Base-by-base conservation (phyloP, 83 land plant genomes). In the Diphasiastrum complanatum region DNA sequence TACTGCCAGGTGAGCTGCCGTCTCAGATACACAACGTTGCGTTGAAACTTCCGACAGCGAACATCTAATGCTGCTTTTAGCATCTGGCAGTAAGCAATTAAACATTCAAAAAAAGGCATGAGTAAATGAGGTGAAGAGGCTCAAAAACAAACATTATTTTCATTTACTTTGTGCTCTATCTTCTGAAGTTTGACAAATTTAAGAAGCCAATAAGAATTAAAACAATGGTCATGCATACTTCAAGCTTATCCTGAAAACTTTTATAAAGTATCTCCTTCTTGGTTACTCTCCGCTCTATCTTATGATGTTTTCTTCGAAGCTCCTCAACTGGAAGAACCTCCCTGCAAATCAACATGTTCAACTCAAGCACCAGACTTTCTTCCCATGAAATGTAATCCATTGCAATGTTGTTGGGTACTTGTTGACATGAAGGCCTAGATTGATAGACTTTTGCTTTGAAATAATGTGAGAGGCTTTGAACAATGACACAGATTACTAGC, bases 1-100 rank as follows among this genome's bases (percentile, higher is more conserved):
- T 83, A 87, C 89, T 83, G 76, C 97, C 97, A 91, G 0, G 89
- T 82, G 41, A 91, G 71, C 54, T 91, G 80, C 19, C 78, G 79
- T 60, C 70, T 85, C 71, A 82, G 66, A 63, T 69, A 68, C 47
- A 46, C 46, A 12, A 83, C 81, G 66, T 84, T 91, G 37, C 90
- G 60, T 12, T 77, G 49, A 45, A 82, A 87, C 64, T 84, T 91
- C 49, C 16, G 47, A 49, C 67, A 62, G 3, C 97, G 79, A 33
- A 70, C 28, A 16, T 79, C 74, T 12, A 83, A 60, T 12, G 97
- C 84, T 67, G 72, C 52, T 38, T 70, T 22, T 20, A 71, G 48
- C 60, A 63, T 31, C 1, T 60, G 63, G 20, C 11, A 8, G 16
- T 40, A 8, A 8, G 16, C 16, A 8, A 8, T 40, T 8, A 40